Evolutionary conservation across 2,329 filamentous ascomycete species (phyloP), one percentile per base, ranked within the genome.

Genomic region (Xylaria sp.): DNA sequence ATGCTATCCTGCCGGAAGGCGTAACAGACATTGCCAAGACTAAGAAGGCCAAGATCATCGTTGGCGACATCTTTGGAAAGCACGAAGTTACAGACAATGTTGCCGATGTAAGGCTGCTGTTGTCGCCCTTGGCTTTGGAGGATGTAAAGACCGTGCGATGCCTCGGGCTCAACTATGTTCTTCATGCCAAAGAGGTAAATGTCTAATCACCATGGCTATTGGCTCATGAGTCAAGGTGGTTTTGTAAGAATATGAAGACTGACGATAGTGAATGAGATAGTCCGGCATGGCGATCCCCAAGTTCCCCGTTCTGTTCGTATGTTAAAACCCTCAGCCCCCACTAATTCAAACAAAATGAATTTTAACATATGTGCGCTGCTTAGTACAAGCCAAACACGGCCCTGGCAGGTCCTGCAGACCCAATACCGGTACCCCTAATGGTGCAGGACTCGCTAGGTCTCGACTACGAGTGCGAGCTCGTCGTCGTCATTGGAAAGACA

Each of bases 391-490:
- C 90, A 3, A 74, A 82, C 6, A 91, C 89, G 2, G 79, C 90
- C 0, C 81, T 92, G 23, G 75, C 83, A 0, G 89, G 89, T 1
- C 89, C 89, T 0, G 80, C 76, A 2, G 87, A 90, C 68, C 80
- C 87, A 1, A 89, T 92, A 55, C 89, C 89, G 2, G 81, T 94
- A 37, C 85, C 87, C 21, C 71, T 77, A 2, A 78, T 90, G 63
- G 90, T 89, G 0, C 90, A 92, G 75, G 82, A 88, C 64, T 81
- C 81, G 50, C 78, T 80, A n/a, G 87, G 88, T 0, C 78, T 92
- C 17, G 91, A 94, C 77, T 94, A 94, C 76, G 91, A 94, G 77
- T 92, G 89, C 74, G 91, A 94, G 78, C 82, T 94, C 6, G 89
- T 92, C 14, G 82, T 87, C 38, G 80, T 94, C 8, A 92, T 94